Evolutionary conservation across 2,329 filamentous ascomycete genomes (phyloP), one percentile per base, ranked within the genome.

Genomic region (Dactylellina sp.): DNA sequence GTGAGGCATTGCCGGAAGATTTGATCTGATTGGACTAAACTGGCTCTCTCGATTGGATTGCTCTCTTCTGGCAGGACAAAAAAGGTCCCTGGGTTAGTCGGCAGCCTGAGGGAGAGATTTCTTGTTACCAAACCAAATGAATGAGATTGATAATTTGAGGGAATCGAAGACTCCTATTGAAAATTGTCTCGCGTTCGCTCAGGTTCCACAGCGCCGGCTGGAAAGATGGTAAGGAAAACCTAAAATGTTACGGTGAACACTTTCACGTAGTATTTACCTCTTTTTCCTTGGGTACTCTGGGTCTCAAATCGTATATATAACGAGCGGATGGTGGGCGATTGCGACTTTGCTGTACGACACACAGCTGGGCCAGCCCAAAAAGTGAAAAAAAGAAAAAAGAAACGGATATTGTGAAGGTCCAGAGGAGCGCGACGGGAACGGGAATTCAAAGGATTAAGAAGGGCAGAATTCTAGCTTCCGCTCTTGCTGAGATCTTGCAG

Each of bases 1-100:
- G 60, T 72, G 68, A 72, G 68, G 59, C 68, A 72, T 72, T 72
- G 28, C 66, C 68, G 68, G 68, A 72, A 72, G 68, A 72, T 65
- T 72, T 64, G 46, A 57, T 63, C 40, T 71, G 66, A 72, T 72
- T 72, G 68, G 68, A 72, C 40, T 72, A 72, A 72, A 64, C 57
- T 49, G 68, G 68, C 68, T 64, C 57, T 59, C 59, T 70, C 20
- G 50, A 70, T 40, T 55, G 56, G 16, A 70, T 62, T 72, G 60
- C 56, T 64, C 68, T 72, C 20, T 65, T 72, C 59, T 57, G 68
- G 68, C 60, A 72, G 68, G 68, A 65, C 44, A 32, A 46, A 53
- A 72, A 72, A 60, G 55, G 52, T 39, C 53, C 39, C 60, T 64
- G 47, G 55, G 68, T 32, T 65, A 47, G 52, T 40, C 46, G 66